Evolutionary conservation across 2,329 filamentous ascomycete genomes (phyloP).

Genomic region (Malbranchea cinnamomea): DNA sequence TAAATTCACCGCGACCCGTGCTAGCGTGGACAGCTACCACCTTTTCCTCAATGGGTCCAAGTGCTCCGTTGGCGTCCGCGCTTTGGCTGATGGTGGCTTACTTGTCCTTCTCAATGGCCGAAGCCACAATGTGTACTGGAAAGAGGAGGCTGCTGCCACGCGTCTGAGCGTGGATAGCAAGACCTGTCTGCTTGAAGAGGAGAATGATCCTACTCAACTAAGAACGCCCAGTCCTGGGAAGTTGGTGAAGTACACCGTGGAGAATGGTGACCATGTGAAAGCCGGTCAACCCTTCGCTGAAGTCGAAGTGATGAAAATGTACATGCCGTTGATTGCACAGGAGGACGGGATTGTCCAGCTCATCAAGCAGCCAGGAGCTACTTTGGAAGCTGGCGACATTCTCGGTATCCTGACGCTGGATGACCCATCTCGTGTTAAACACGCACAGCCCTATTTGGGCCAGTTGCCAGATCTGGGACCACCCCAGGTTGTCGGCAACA

Average conservation of each 20-base stretch:
- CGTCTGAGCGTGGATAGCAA: constrained; percentile 95
- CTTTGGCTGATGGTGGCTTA: constrained; percentile 84
- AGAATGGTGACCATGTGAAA: constrained; percentile 84
- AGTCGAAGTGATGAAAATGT: constrained; percentile 99
- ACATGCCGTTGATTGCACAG: constrained; percentile 92
- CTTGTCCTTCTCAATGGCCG: constrained; percentile 80
- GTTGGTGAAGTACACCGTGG: constrained; percentile 93
- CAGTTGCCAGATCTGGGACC: constrained; percentile 77
- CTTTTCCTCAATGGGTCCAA: constrained; percentile 98
- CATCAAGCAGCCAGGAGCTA: constrained; percentile 98
- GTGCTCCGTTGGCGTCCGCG: constrained; percentile 81
- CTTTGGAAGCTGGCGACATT: constrained; percentile 92
- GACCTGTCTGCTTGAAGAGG: constrained; percentile 93
- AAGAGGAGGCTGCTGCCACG: constrained; percentile 92
- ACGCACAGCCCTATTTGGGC: constrained; percentile 82
- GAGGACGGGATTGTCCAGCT: constrained; percentile 95
- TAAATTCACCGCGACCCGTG: constrained; percentile 94
- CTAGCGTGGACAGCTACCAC: constrained; percentile 85
- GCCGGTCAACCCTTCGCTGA: constrained; percentile 90
- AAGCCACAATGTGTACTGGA: constrained; percentile 99
- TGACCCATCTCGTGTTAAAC: constrained; percentile 91
- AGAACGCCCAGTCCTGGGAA: constrained; percentile 91
- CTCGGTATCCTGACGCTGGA: constrained; percentile 93
- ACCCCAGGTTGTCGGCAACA: constrained; percentile 75
- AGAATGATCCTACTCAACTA: constrained; percentile 96